A percentile compares a stretch with the other conserved stretches of the same genome.
Conservation (phyloP, 2,329 filamentous ascomycete genomes). For the Xylariomycetidae sp. region DNA sequence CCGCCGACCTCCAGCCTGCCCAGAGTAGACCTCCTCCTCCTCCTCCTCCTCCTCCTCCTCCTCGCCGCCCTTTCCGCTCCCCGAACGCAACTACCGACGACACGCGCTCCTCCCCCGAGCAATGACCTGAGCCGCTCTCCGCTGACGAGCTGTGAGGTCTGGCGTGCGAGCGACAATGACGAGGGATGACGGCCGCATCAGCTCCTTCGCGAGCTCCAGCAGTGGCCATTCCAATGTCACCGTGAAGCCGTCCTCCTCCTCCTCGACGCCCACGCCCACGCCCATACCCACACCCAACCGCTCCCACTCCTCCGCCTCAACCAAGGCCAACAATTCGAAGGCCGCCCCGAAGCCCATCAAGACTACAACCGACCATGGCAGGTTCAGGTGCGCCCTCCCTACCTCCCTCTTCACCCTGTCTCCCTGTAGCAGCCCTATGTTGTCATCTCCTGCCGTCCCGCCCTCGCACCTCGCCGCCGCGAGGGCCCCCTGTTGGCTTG, state of each 20-base stretch:
- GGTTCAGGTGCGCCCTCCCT: conserved; percentile 35
- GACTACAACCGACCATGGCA: conserved; percentile 47
- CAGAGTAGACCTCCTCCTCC: too few species aligned
- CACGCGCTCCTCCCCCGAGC: conserved; percentile 1
- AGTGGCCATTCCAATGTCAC: conserved; percentile 64
- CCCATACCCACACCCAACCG: conserved; percentile 27
- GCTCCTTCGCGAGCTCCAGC: conserved; percentile 59
- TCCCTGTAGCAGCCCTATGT: background rate
- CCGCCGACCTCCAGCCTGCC: too few species aligned
- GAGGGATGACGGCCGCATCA: conserved; percentile 63
- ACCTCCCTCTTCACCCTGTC: conserved; percentile 7
- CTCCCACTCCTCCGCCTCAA: conserved; percentile 25
- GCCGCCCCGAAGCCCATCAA: conserved; percentile 45
- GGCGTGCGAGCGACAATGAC: conserved; percentile 49
- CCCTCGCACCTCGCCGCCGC: conserved; percentile 1
- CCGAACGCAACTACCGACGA: too few species aligned
- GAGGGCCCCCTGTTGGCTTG: background rate
- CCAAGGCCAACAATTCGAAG: conserved; percentile 19
- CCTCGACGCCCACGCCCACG: too few species aligned
- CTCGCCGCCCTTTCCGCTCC: too few species aligned
- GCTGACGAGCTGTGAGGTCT: conserved; percentile 24
- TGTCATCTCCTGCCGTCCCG: conserved; percentile 6
- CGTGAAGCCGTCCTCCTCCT: conserved; percentile 41
- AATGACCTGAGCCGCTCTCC: conserved; percentile 13
- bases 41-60: too few species aligned